phyloP scores from a whole-genome alignment of 177 flowering plant species.

The Vitis hybrid region DNA sequence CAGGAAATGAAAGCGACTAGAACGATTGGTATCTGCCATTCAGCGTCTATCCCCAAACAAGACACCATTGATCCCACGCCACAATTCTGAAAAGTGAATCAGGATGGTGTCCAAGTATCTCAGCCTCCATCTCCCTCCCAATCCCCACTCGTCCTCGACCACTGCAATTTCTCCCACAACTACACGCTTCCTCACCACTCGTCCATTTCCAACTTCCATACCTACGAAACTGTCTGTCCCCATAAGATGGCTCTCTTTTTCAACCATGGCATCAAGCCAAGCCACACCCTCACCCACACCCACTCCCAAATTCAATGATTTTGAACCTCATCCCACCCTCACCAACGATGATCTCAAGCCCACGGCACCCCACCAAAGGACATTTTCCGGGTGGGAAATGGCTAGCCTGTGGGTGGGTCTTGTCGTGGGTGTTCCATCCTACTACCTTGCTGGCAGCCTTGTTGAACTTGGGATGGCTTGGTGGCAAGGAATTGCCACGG shows the following conservation, averaged over 20 bases:
- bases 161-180: slow-evolving; percentile 11
- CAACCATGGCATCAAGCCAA: slow-evolving; percentile 32
- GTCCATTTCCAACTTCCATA: not conserved
- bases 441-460: slow-evolving; percentile 85
- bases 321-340: slow-evolving; percentile 49
- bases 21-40: not conserved
- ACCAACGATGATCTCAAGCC: slow-evolving; percentile 76
- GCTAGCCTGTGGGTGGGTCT: slow-evolving; percentile 88
- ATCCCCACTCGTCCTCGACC: slow-evolving; percentile 17
- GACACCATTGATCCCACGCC: slow-evolving; percentile 11
- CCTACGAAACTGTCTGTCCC: not conserved
- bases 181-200: not conserved
- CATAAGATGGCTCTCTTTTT: slow-evolving; percentile 14
- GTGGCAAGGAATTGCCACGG: slow-evolving; percentile 94
- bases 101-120: slow-evolving; percentile 47
- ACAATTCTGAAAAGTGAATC: slow-evolving; percentile 9
- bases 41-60: slow-evolving; percentile 5
- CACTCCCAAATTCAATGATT: slow-evolving; percentile 18
- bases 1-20: too few relatives aligned
- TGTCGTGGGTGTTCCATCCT: slow-evolving; percentile 85
- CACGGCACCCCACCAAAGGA: slow-evolving; percentile 43
- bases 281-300: not conserved
- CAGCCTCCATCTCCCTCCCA: slow-evolving; percentile 40
- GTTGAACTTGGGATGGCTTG: slow-evolving; percentile 96
- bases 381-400: slow-evolving; percentile 72